These are phyloP conservation scores for Annulohypoxylon moriforme DNA, from an alignment of 495 filamentous ascomycete species.

Conservation along the genomic window DNA sequence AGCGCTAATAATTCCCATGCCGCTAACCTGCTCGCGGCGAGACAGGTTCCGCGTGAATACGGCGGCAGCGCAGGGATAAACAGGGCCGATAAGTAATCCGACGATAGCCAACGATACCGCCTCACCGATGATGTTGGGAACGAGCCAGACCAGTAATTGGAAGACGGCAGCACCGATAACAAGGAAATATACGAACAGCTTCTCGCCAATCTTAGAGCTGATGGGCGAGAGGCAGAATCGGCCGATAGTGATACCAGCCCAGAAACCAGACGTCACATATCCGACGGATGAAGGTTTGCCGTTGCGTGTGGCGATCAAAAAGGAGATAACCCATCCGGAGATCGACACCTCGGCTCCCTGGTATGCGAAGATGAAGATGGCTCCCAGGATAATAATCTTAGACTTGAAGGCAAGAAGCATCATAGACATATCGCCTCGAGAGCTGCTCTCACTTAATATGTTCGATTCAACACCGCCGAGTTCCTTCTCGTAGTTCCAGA, in stretches of 20 bases:
- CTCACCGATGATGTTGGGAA: slow-evolving; percentile 77
- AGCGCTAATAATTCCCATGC: slow-evolving; percentile 75
- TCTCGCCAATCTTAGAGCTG: slow-evolving; percentile 75
- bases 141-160: slow-evolving; percentile 78
- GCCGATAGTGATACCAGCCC: slow-evolving; percentile 81
- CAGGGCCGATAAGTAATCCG: slow-evolving; percentile 80
- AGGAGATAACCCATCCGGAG: slow-evolving; percentile 85
- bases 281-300: slow-evolving; percentile 75
- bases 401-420: slow-evolving; percentile 63
- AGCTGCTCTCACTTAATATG: slow-evolving; percentile 10
- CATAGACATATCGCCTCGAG: slow-evolving; percentile 32
- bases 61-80: slow-evolving; percentile 77
- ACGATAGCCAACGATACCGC: slow-evolving; percentile 77
- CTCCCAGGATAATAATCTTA: slow-evolving; percentile 72
- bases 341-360: slow-evolving; percentile 82
- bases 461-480: slow-evolving; percentile 14
- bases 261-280: slow-evolving; percentile 86
- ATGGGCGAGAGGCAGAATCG: slow-evolving; percentile 73
- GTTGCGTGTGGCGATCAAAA: slow-evolving; percentile 75
- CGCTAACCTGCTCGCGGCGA: slow-evolving; percentile 71
- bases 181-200: slow-evolving; percentile 69
- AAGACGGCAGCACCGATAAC: slow-evolving; percentile 69
- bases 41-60: slow-evolving; percentile 73
- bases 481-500: slow-evolving; percentile 67
- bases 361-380: slow-evolving; percentile 84